Evolutionary conservation across 352 stramenopile species (phyloP), one percentile per base, ranked within the genome.

Genomic region (Phytophthora pistaciae): DNA sequence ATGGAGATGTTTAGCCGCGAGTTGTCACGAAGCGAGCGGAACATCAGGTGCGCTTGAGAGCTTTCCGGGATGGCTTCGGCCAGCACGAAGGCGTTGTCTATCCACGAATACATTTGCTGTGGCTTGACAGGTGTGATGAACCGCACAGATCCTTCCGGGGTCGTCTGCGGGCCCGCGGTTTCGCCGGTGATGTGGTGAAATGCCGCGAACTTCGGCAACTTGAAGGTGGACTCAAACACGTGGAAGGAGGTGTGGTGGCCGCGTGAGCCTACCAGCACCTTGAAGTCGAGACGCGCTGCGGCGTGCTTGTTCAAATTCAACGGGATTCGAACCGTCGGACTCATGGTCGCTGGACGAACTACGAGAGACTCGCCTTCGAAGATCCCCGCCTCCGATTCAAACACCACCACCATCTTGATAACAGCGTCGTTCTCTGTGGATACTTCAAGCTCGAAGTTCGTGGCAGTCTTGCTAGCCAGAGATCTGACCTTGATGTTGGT

Each of bases 351-450:
- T 21, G 90, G 86, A 0, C 83, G 82, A 10, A 91, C 68, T 16
- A 94, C 86, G 18, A 95, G 64, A 44, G 90, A 95, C 72, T 98
- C 91, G 49, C 80, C 77, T 5, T 94, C 88, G 33, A 98, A 97
- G 56, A 98, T 83, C 2, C 92, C 90, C 0, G 87, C 90, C 44
- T 98, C 91, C 23, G 93, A 88, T 52, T 97, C 90, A 65, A 93
- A 95, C 23, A 97, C 77, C 1, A 93, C 77, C 21, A 97, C 76
- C 85, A 94, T 97, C 65, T 93, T 90, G 74, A 98, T 95, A 56
- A 97, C 75, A 66, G 83, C 90, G 23, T 97, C 92, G 56, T 85
- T 97, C 54, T 94, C 90, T 4, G 90, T 96, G 4, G 82, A 83
- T 6, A 97, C 76, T 36, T 90, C 75, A n/a, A 98, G 86, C 69